Conservation (phyloP, 2,329 filamentous ascomycete genomes). For the Escovopsis sp. region DNA sequence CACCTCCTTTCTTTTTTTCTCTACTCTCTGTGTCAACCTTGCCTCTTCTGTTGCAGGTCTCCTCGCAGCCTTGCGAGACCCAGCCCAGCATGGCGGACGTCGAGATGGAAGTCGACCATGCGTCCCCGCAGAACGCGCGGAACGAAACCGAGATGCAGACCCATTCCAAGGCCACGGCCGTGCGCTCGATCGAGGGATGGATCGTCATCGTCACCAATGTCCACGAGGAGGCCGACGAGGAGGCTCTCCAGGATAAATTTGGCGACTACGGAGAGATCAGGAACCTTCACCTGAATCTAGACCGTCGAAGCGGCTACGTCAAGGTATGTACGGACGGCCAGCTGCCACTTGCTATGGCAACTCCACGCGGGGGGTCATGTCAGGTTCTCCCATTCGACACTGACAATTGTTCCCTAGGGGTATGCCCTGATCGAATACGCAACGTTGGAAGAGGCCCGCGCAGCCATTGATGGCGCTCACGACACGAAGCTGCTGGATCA, state of each 20-base stretch:
- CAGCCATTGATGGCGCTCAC: slow-evolving; percentile 70
- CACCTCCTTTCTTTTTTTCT: too few species aligned
- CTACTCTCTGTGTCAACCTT: too few species aligned
- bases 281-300: slow-evolving; percentile 72
- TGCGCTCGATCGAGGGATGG: slow-evolving; percentile 81
- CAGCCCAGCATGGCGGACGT: slow-evolving; percentile 32
- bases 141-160: slow-evolving; percentile 55
- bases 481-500: slow-evolving; percentile 66
- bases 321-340: slow-evolving; percentile 39
- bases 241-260: slow-evolving; percentile 68
- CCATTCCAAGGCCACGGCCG: slow-evolving; percentile 57
- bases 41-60: too few species aligned
- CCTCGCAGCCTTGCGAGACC: too few species aligned
- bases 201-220: slow-evolving; percentile 78
- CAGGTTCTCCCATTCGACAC: too few species aligned
- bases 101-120: slow-evolving; percentile 43
- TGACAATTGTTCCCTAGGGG: slow-evolving; percentile 35
- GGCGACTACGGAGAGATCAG: slow-evolving; percentile 77
- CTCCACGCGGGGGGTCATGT: too few species aligned
- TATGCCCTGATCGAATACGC: slow-evolving; percentile 77
- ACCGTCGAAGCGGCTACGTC: slow-evolving; percentile 70
- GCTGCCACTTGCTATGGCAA: slow-evolving; percentile 1
- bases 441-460: slow-evolving; percentile 61
- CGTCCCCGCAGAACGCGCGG: slow-evolving; percentile 23
- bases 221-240: slow-evolving; percentile 75